phyloP scores from a whole-genome alignment of 495 filamentous ascomycete genomes.

The Neurospora terricola region DNA sequence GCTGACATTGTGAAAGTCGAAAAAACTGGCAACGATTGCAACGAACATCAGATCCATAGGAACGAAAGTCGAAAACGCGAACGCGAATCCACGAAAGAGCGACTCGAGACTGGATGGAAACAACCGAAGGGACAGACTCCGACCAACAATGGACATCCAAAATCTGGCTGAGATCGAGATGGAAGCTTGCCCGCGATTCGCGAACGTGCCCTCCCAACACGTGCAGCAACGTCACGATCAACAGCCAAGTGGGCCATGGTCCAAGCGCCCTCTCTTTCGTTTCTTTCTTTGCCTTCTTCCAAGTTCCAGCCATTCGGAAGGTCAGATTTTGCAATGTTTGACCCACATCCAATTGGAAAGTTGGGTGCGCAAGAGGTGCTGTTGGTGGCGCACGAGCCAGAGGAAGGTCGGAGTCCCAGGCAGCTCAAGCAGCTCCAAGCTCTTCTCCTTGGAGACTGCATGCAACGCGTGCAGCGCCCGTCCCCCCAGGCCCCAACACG shows the following conservation, averaged over 20 bases:
- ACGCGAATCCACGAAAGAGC: not conserved
- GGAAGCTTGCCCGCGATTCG: not conserved
- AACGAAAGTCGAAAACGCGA: not conserved
- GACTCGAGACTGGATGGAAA: not conserved
- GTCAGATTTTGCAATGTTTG: not conserved
- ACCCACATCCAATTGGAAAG: not conserved
- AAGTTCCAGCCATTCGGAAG: not conserved
- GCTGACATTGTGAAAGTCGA: not conserved
- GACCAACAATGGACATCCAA: not conserved
- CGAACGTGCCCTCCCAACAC: not conserved
- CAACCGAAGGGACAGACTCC: not conserved
- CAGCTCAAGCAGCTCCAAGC: not conserved
- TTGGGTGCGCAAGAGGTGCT: not conserved
- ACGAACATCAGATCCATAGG: not conserved
- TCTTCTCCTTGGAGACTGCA: not conserved
- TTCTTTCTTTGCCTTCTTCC: not conserved
- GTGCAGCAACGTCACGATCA: not conserved
- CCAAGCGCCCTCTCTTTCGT: not conserved
- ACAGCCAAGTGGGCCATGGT: not conserved
- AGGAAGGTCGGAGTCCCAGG: not conserved
- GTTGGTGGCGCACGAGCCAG: not conserved
- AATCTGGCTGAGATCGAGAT: not conserved
- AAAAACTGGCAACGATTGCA: not conserved
- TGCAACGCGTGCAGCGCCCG: not conserved
- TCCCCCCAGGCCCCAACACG: not conserved